Evolutionary conservation across 768 basidiomycete species (phyloP).

Genomic region (Phylloporus sp.): DNA sequence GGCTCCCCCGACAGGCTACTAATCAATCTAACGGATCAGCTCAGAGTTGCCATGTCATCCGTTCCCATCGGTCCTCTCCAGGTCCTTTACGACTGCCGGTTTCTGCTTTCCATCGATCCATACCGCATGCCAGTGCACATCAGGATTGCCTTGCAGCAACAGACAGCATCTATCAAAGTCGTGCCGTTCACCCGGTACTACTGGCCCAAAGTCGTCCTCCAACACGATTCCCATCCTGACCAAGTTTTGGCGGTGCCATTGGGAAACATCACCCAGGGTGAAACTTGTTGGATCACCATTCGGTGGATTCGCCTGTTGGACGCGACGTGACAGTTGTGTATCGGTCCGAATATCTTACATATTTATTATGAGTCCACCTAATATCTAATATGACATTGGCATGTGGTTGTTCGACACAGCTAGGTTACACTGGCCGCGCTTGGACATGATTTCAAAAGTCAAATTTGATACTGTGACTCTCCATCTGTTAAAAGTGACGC

Average conservation of each 20-base stretch:
- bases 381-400: too few relatives aligned
- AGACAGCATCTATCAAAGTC: conserved; percentile 32
- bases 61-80: conserved; percentile 22
- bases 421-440: too few relatives aligned
- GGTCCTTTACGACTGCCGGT: conserved; percentile 65
- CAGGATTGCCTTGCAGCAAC: conserved; percentile 21
- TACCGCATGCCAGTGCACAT: conserved; percentile 40
- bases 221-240: conserved; percentile 16
- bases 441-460: conserved; percentile 25
- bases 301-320: conserved; percentile 41
- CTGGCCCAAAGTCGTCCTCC: conserved; percentile 43
- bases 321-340: conserved; percentile 21
- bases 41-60: conserved; percentile 17
- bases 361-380: too few relatives aligned
- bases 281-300: conserved; percentile 40
- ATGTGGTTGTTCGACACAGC: too few relatives aligned
- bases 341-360: too few relatives aligned
- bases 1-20: conserved; percentile 28
- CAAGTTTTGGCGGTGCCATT: conserved; percentile 20
- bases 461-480: conserved; percentile 88
- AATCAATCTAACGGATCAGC: conserved; percentile 41
- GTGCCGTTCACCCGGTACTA: conserved; percentile 42
- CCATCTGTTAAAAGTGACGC: conserved; percentile 45
- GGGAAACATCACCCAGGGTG: conserved; percentile 3
- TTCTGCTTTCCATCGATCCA: conserved; percentile 48